Evolutionary conservation across 331 rosid species (phyloP).

Genomic region (Acacia pycnantha): DNA sequence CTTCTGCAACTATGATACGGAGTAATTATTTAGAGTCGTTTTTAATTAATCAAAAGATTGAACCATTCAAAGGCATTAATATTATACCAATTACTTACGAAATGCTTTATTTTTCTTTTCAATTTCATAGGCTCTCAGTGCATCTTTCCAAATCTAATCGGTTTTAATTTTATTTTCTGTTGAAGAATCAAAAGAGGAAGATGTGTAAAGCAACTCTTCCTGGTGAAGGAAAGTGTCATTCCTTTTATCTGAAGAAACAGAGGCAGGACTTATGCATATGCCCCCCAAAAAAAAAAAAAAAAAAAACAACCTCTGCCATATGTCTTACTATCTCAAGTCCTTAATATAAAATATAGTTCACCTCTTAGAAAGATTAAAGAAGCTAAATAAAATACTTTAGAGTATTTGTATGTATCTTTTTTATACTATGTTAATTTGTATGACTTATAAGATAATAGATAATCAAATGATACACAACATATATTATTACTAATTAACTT

Average conservation of each 20-base stretch:
- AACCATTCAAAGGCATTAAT: slow-evolving; percentile 11
- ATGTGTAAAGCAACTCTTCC: slow-evolving; percentile 56
- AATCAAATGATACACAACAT: too few species aligned
- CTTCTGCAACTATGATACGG: background rate
- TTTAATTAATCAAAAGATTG: slow-evolving; percentile 32
- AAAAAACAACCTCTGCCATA: background rate
- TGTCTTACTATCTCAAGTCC: too few species aligned
- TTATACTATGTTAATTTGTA: too few species aligned
- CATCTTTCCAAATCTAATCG: slow-evolving; percentile 22
- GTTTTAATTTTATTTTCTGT: background rate
- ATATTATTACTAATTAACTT: too few species aligned
- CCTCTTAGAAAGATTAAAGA: too few species aligned
- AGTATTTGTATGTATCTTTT: too few species aligned
- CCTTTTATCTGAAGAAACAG: slow-evolving; percentile 2
- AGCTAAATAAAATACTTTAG: too few species aligned
- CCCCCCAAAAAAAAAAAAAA: too few species aligned
- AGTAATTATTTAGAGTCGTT: background rate
- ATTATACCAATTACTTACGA: background rate
- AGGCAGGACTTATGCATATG: background rate
- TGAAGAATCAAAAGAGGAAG: background rate
- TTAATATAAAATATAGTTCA: too few species aligned
- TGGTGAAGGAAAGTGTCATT: slow-evolving; percentile 63
- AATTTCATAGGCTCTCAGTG: background rate
- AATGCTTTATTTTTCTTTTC: slow-evolving; percentile 3
- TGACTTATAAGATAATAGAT: too few species aligned